Evolutionary conservation across 495 filamentous ascomycete species (phyloP).

Genomic region (Penicillium cinerascens): DNA sequence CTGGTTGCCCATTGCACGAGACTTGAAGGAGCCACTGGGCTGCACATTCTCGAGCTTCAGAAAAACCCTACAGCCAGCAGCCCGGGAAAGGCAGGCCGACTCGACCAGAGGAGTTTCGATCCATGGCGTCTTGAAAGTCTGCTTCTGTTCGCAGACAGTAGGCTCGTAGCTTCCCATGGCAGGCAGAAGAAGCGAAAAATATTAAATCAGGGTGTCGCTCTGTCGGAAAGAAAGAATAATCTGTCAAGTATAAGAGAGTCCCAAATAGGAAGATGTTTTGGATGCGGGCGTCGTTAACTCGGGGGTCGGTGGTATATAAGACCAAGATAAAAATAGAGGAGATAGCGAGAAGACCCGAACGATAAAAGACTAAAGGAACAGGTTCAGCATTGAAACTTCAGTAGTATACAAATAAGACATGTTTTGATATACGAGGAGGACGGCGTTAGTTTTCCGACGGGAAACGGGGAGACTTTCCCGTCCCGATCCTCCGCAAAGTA

Average conservation of each 20-base stretch:
- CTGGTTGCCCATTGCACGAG: conserved; percentile 79
- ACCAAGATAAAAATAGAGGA: conserved; percentile 6
- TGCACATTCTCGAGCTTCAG: conserved; percentile 94
- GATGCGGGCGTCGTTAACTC: conserved; percentile 11
- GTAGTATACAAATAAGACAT: conserved; percentile 19
- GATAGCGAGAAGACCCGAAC: neutral
- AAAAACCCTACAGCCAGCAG: conserved; percentile 76
- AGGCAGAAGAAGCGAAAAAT: conserved; percentile 1
- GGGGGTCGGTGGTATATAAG: conserved; percentile 5
- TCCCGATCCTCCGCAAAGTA: conserved; percentile 18
- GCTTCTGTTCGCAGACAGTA: conserved; percentile 33
- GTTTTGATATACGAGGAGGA: conserved; percentile 35
- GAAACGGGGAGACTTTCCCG: conserved; percentile 35
- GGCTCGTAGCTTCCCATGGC: conserved; percentile 32
- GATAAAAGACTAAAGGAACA: neutral
- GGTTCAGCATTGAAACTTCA: conserved; percentile 1
- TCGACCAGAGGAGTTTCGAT: conserved; percentile 69
- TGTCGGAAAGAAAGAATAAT: neutral
- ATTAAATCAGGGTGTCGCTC: neutral
- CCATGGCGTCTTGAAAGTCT: conserved; percentile 53
- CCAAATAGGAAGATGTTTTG: conserved; percentile 13
- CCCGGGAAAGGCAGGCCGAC: conserved; percentile 62
- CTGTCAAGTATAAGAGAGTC: conserved; percentile 9
- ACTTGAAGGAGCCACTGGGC: conserved; percentile 93
- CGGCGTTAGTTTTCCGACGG: conserved; percentile 35